These are phyloP conservation scores for Clonostachys solani DNA, from an alignment of 2,329 filamentous ascomycete genomes.

Conservation along the genomic window DNA sequence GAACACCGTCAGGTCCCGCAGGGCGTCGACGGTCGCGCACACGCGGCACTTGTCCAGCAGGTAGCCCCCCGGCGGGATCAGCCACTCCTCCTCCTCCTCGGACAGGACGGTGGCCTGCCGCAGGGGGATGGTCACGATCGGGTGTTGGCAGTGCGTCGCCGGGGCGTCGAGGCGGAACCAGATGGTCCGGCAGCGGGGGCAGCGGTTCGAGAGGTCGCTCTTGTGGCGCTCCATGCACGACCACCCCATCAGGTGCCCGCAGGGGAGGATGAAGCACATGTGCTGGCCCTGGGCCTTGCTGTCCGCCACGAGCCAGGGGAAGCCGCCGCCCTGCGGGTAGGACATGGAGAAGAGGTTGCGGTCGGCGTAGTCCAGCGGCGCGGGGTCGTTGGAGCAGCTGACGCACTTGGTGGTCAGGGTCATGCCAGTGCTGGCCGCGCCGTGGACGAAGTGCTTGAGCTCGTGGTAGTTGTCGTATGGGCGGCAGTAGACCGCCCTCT, in stretches of 20 bases:
- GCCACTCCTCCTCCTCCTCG: background rate
- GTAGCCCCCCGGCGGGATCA: conserved; percentile 1
- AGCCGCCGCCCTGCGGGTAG: no score
- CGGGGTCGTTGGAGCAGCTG: no score
- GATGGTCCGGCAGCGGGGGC: conserved; percentile 1
- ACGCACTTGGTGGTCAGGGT: no score
- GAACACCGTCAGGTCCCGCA: conserved; percentile 1
- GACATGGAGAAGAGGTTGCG: no score
- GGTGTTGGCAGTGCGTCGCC: background rate
- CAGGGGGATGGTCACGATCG: background rate
- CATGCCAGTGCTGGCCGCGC: no score
- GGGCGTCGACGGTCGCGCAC: conserved; percentile 1
- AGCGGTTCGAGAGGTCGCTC: background rate
- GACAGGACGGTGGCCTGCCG: background rate
- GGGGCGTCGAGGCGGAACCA: background rate
- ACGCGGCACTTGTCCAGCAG: conserved; percentile 1
- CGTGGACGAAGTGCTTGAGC: no score
- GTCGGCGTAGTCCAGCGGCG: no score
- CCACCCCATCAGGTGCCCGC: conserved; percentile 3
- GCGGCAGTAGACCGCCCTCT: no score
- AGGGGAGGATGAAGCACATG: conserved; percentile 1
- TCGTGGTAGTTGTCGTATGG: no score
- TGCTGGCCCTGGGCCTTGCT: no score
- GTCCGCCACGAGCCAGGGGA: no score
- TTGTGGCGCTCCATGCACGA: conserved; percentile 1